Conservation (phyloP, 2,329 filamentous ascomycete genomes). For the Aureobasidium lini region DNA sequence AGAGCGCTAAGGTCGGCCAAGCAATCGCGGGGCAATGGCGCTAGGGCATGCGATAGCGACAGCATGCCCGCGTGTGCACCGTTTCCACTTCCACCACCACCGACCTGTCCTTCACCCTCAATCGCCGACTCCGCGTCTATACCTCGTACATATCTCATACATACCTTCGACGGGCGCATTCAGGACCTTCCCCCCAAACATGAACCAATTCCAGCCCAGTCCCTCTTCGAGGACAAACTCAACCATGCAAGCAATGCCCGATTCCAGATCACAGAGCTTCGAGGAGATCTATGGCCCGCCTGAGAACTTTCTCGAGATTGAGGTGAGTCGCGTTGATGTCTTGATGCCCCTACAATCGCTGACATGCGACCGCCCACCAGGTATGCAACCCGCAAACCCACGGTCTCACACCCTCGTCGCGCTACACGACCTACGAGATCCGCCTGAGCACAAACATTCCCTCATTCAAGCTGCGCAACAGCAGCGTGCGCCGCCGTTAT, state of each 20-base stretch:
- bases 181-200: not conserved
- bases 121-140: not conserved
- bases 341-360: not conserved
- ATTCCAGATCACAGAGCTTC: conserved; percentile 82
- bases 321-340: conserved; percentile 49
- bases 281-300: conserved; percentile 98
- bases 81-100: not conserved
- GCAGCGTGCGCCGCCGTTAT: conserved; percentile 84
- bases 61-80: not conserved
- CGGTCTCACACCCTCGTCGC: conserved; percentile 62
- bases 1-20: not conserved
- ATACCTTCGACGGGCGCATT: not conserved
- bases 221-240: conserved; percentile 3
- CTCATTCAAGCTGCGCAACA: conserved; percentile 86
- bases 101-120: not conserved
- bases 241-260: conserved; percentile 56
- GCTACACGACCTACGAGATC: conserved; percentile 98
- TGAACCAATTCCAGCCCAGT: conserved; percentile 8
- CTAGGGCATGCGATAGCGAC: conserved; percentile 3
- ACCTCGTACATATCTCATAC: not conserved
- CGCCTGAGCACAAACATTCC: conserved; percentile 97
- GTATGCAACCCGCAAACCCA: conserved; percentile 90
- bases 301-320: conserved; percentile 98
- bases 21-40: conserved; percentile 8
- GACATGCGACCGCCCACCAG: conserved; percentile 38